Evolutionary conservation across 2,329 filamentous ascomycete species (phyloP), one percentile per base, ranked within the genome.

Genomic region (Aspergillus hiratsukae): DNA sequence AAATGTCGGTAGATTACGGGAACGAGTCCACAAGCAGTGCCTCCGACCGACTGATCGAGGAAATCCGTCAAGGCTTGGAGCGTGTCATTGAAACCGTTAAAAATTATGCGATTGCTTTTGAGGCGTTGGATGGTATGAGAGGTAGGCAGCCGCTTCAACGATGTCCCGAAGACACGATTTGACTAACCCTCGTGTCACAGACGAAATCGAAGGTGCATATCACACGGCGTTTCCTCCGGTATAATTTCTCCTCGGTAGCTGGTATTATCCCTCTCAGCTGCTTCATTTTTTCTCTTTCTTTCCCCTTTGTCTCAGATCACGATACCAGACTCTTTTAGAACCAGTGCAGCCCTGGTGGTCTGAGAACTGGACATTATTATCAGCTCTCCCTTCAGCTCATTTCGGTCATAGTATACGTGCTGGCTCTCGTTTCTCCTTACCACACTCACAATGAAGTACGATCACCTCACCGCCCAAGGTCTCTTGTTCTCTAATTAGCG

Each of bases 111-210:
- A 62, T 66, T 60, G 73, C 73, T 53, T 77, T 75, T 59, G 75
- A 77, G 61, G 75, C 75, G 11, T 63, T 76, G 57, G 70, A 72
- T 62, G 75, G 75, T 31, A 77, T 77, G 75, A 73, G 72, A 74
- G 75, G 75, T 76, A 53, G 59, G 63, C 61, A 51, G 10, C 19
- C 3, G 6, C 14, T 3, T 23, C 29, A n/a, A n/a, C 2, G 7
- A 28, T 41, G 9, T 3, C 25, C 31, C 25, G 6, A 27, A 43
- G 11, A 46, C 23, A 8, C 2, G 17, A 19, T 55, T 28, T 25
- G 2, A 41, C 59, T 64, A 40, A 64, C 53, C 3, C 31, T 21
- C 19, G 23, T 4, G 45, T 54, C 25, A 0, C 57, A 76, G 75
- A 76, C 59, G 74, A 76, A 64, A 75, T 76, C 48, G 70, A 73